Percentiles rank a stretch among this genome's conserved stretches.
phyloP scores from a whole-genome alignment of 495 filamentous ascomycete genomes.

The Tuber borchii region DNA sequence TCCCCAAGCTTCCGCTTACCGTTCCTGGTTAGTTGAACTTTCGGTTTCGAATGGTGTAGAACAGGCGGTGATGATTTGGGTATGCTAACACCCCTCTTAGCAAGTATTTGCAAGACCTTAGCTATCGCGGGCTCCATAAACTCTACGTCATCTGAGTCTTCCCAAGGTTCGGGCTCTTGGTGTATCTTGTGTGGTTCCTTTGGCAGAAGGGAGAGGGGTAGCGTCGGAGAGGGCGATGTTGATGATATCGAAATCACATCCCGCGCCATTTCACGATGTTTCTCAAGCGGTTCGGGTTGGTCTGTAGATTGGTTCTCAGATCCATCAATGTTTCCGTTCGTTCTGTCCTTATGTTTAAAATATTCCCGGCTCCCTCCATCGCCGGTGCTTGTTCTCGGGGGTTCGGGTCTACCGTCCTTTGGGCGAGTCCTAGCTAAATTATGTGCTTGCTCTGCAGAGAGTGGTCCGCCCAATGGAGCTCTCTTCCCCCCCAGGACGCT shows the following conservation, averaged over 20 bases:
- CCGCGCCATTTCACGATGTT: not conserved
- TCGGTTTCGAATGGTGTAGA: not conserved
- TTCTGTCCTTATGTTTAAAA: not conserved
- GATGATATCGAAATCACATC: conserved; percentile 2
- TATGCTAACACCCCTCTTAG: not conserved
- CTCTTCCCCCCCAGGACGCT: not conserved
- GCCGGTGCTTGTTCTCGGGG: not conserved
- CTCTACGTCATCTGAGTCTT: not conserved
- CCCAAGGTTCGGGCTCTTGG: not conserved
- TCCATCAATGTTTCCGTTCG: not conserved
- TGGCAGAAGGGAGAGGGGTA: not conserved
- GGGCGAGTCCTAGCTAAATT: not conserved
- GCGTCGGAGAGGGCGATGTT: not conserved
- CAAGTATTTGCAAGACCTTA: not conserved
- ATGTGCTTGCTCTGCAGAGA: not conserved
- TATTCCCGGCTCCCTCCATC: not conserved
- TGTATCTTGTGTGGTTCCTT: not conserved
- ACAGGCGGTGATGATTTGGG: not conserved
- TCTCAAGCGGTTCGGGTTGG: not conserved
- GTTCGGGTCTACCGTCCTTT: not conserved
- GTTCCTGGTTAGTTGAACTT: not conserved
- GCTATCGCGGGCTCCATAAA: not conserved
- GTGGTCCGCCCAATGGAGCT: not conserved
- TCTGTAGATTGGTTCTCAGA: not conserved
- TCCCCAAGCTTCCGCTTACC: not conserved